Evolutionary conservation across 1,139 yeast species (phyloP), one percentile per base, ranked within the genome.

Genomic region (Pichia terricola): DNA sequence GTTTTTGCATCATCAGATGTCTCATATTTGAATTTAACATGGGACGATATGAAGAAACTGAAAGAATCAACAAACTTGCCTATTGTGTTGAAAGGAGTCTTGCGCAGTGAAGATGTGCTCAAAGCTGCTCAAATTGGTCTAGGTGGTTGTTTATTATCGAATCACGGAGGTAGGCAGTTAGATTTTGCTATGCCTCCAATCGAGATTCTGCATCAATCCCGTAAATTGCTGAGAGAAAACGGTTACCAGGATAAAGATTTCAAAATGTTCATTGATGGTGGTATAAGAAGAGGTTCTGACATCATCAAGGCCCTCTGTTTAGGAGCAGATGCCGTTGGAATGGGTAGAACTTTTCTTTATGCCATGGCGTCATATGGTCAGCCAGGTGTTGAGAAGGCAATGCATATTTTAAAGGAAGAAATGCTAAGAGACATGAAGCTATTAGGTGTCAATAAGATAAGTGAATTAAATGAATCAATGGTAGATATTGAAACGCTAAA

Each of bases 151-250:
- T 73, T 81, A 1, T 57, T 81, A 32, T 79, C 87, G 5, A 81
- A 81, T 54, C 88, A 81, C 58, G 89, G 89, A 46, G 89, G 89
- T 42, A 66, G 89, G 51, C 88, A 81, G 57, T 63, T 81, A 46
- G 89, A 81, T 54, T 79, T 71, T 53, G 67, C 84, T 1, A 72
- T 75, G 54, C 79, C 86, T 0, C 85, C 88, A 9, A 65, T 81
- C 33, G 87, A 81, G 59, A 76, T 80, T 2, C 64, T 81, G 40
- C 80, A 81, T 1, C 85, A 80, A 54, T 71, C 79, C 22, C 74
- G 72, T 66, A 82, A 82, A 25, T 59, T 68, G 2, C 60, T 81
- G 64, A 73, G 66, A 56, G 57, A 75, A 59, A 61, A 66, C 45
- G 62, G 71, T 42, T 55, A 68, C 55, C 57, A 59, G 22, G 50